Conservation (phyloP, 768 basidiomycete genomes). For the Boletus coccyginus region DNA sequence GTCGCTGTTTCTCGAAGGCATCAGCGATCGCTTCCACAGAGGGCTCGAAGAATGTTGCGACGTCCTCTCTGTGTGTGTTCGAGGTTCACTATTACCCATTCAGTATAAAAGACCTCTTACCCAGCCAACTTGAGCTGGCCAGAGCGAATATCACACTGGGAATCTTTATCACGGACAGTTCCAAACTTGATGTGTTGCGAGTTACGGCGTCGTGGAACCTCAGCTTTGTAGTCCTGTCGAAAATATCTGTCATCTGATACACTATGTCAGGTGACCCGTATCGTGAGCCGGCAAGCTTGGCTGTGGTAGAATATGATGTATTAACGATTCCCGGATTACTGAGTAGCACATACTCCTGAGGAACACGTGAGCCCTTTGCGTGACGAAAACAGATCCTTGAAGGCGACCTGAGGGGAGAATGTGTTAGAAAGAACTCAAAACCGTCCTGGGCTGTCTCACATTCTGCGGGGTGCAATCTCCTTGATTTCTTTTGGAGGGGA, state of each 20-base stretch:
- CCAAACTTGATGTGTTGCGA: slow-evolving; percentile 42
- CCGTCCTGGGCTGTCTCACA: slow-evolving; percentile 11
- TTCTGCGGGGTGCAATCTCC: slow-evolving; percentile 34
- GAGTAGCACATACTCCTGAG: slow-evolving; percentile 22
- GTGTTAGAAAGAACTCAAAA: background rate
- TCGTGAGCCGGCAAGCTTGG: slow-evolving; percentile 27
- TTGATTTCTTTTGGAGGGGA: slow-evolving; percentile 26
- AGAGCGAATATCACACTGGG: slow-evolving; percentile 30
- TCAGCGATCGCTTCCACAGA: slow-evolving; percentile 36
- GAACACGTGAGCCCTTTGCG: slow-evolving; percentile 24
- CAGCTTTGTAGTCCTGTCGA: slow-evolving; percentile 37
- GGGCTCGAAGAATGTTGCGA: slow-evolving; percentile 42
- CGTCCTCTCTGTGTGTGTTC: slow-evolving; percentile 26
- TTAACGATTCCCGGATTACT: background rate
- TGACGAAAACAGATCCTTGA: slow-evolving; percentile 39
- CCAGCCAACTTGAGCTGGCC: slow-evolving; percentile 38
- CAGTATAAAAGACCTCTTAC: slow-evolving; percentile 20
- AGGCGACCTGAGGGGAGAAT: slow-evolving; percentile 30
- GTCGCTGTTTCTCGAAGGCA: slow-evolving; percentile 32
- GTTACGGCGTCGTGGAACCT: slow-evolving; percentile 37
- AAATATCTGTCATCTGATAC: slow-evolving; percentile 30
- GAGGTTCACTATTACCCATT: background rate
- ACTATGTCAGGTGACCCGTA: slow-evolving; percentile 31
- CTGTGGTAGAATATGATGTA: slow-evolving; percentile 11
- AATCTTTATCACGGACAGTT: slow-evolving; percentile 33